These are phyloP conservation scores for Triangularia verruculosa DNA, from an alignment of 2,329 filamentous ascomycete genomes.

Conservation along the genomic window DNA sequence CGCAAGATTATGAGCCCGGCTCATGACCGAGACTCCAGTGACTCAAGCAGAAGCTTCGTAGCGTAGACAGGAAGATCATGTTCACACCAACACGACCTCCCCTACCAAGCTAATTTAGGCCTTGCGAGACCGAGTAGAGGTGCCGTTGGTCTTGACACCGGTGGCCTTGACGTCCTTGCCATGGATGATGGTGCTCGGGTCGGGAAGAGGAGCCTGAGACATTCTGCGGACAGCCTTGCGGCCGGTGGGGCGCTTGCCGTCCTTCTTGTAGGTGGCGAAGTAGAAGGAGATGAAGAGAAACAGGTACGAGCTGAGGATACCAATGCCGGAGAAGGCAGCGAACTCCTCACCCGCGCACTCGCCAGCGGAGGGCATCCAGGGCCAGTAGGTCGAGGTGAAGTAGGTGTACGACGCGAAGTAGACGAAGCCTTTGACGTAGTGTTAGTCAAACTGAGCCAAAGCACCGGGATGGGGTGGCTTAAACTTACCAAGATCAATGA, in stretches of 20 bases:
- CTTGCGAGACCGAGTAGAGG: constrained; percentile 25
- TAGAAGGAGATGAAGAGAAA: constrained; percentile 99
- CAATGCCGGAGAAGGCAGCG: constrained; percentile 87
- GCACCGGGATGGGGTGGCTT: not conserved
- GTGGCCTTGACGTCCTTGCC: constrained; percentile 39
- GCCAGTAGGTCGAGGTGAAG: constrained; percentile 89
- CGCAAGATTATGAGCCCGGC: not conserved
- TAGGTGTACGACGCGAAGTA: constrained; percentile 99
- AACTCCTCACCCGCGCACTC: constrained; percentile 95
- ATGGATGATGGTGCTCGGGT: constrained; percentile 73
- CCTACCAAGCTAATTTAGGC: constrained; percentile 17
- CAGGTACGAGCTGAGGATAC: constrained; percentile 89
- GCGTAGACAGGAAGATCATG: not conserved
- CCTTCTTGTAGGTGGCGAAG: constrained; percentile 91
- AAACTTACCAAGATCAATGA: constrained; percentile 73
- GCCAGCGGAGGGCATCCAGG: constrained; percentile 77
- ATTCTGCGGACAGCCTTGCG: constrained; percentile 71
- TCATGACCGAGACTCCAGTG: not conserved
- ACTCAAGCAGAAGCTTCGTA: not conserved
- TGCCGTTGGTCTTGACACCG: constrained; percentile 27
- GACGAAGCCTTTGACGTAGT: constrained; percentile 69
- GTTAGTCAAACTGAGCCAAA: not conserved
- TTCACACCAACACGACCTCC: not conserved
- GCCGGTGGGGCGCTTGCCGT: constrained; percentile 72
- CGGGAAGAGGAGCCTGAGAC: constrained; percentile 68